Percentiles rank a stretch among this genome's conserved stretches.
phyloP scores from a whole-genome alignment of 2,329 filamentous ascomycete species.

The Colletotrichum sp. region DNA sequence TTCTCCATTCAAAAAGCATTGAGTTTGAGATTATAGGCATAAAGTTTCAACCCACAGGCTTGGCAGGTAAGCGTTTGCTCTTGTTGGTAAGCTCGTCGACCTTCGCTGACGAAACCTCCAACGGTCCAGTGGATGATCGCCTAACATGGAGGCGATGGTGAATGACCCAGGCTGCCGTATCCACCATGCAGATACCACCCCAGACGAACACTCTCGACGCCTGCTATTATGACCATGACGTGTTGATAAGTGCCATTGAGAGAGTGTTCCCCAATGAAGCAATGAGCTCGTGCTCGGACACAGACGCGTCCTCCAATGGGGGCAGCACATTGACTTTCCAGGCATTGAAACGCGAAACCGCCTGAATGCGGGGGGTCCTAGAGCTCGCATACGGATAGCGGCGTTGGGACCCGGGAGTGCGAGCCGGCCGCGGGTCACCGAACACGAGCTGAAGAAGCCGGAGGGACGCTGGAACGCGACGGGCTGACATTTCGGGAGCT shows the following conservation, averaged over 20 bases:
- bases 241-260: not conserved
- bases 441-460: not conserved
- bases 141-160: not conserved
- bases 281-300: constrained; percentile 9
- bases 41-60: not conserved
- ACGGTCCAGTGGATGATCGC: not conserved
- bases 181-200: not conserved
- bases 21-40: not conserved
- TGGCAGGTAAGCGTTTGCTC: not conserved
- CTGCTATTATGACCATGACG: not conserved
- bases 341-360: not conserved
- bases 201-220: not conserved
- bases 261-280: not conserved
- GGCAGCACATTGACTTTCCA: not conserved
- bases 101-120: not conserved
- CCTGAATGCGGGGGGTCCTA: not conserved
- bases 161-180: not conserved
- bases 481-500: not conserved
- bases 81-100: not conserved
- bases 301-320: not conserved
- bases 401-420: not conserved
- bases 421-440: not conserved
- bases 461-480: not conserved
- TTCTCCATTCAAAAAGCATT: not conserved
- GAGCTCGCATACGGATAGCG: not conserved